Base-by-base conservation (phyloP, 2,329 filamentous ascomycete genomes). In the Hypoxylon rubiginosum region DNA sequence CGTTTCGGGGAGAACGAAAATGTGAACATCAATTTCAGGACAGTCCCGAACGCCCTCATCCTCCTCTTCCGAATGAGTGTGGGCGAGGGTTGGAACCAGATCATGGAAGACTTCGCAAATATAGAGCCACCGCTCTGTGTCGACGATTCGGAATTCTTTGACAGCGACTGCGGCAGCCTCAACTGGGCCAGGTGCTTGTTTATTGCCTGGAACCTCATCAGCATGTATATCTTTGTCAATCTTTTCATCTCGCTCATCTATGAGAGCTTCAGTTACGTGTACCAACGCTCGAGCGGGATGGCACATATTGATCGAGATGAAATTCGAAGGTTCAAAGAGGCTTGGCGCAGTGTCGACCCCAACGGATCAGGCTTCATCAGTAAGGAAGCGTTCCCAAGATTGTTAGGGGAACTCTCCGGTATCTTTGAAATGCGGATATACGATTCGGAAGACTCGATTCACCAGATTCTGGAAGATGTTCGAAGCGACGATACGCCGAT, bases 181-280 rank as follows among this genome's bases (percentile, higher is more conserved):
- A 87, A 89, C 41, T 99, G 96, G 94, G 94, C 96, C 7, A 87
- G 94, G 55, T 88, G 90, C 34, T 84, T 99, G 9, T 99, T 99
- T 82, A 94, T 98, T 62, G 89, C 91, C 4, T 99, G 96, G 96
- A 99, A 99, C 82, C 95, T 99, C 74, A 87, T 99, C 80, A 98
- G 95, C 91, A 99, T 99, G 96, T 99, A 99, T 81, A 97, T 99
- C 75, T 99, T 99, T 75, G 95, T 98, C 76, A 97, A 95, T 76
- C 83, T 99, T 76, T 99, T 99, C 79, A 95, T 99, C 64, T 99
- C 96, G 52, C 89, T 99, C 78, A 99, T 99, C 72, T 99, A 97
- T 81, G 96, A 99, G 82, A 98, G 94, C 80, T 99, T 99, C 85
- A 97, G 94, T 78, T 99, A 99, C 75, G 96, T 99, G 69, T 99